Percentiles rank a stretch among this genome's conserved stretches.
phyloP scores from a whole-genome alignment of 2,329 filamentous ascomycete species.

The Amylocarpus encephaloides region DNA sequence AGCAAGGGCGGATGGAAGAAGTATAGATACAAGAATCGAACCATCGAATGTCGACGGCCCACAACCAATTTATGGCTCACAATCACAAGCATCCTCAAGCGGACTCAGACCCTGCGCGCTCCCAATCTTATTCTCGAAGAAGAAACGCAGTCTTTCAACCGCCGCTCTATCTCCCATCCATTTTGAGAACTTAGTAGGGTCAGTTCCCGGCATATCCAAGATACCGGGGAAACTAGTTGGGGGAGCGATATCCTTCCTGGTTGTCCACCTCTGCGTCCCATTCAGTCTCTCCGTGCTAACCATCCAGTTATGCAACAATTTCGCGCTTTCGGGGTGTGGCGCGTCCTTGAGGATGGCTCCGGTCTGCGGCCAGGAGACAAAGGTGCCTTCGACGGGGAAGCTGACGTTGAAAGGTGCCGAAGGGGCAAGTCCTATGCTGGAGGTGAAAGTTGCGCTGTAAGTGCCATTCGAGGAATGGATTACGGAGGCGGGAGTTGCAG shows the following conservation, averaged over 20 bases:
- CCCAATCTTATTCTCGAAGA: slow-evolving; percentile 35
- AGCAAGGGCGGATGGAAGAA: no score
- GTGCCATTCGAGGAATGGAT: slow-evolving; percentile 28
- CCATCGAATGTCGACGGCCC: no score
- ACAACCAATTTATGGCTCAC: no score
- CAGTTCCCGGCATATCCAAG: slow-evolving; percentile 28
- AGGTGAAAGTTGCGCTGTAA: slow-evolving; percentile 34
- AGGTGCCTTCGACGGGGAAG: slow-evolving; percentile 31
- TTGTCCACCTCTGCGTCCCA: slow-evolving; percentile 28
- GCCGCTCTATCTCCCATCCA: slow-evolving; percentile 34
- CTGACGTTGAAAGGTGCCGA: background rate
- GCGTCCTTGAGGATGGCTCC: slow-evolving; percentile 43
- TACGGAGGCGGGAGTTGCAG: slow-evolving; percentile 37
- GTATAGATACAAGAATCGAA: no score
- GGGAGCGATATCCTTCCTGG: slow-evolving; percentile 27
- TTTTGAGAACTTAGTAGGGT: slow-evolving; percentile 30
- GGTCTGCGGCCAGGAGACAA: slow-evolving; percentile 43
- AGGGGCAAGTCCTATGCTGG: background rate
- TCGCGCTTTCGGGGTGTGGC: slow-evolving; percentile 44
- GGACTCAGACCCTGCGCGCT: slow-evolving; percentile 35
- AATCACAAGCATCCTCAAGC: slow-evolving; percentile 27
- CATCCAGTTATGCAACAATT: slow-evolving; percentile 43
- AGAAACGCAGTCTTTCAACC: slow-evolving; percentile 34
- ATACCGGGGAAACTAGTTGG: slow-evolving; percentile 27
- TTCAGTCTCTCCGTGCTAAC: slow-evolving; percentile 38